Percentiles rank a stretch among this genome's conserved stretches.
Evolutionary conservation across 2,329 filamentous ascomycete genomes (phyloP).

Genomic region (Calonectria crousiana): DNA sequence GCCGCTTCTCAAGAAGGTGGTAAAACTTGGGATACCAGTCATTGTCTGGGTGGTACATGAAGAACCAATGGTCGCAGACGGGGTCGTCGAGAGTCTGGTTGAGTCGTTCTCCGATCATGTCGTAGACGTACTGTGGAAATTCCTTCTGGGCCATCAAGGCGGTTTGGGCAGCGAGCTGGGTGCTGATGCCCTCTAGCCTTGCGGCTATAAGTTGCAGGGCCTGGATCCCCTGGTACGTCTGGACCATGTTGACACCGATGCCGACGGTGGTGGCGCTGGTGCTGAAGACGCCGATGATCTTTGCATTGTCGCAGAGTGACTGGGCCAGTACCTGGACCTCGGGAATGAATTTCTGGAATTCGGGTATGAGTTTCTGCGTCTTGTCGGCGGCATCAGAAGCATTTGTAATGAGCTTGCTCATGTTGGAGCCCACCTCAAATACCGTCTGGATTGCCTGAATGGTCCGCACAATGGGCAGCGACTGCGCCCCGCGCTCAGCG

Average conservation of each 20-base stretch:
- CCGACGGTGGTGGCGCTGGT: constrained; percentile 46
- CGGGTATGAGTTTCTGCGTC: constrained; percentile 25
- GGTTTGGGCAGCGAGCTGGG: constrained; percentile 50
- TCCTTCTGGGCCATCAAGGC: constrained; percentile 52
- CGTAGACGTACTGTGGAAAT: constrained; percentile 52
- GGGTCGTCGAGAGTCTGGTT: constrained; percentile 47
- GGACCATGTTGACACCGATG: constrained; percentile 50
- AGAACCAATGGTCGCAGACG: constrained; percentile 52
- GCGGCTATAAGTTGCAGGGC: constrained; percentile 51
- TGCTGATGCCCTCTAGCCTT: constrained; percentile 49
- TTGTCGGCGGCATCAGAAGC: constrained; percentile 39
- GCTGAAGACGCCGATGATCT: constrained; percentile 48
- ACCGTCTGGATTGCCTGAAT: constrained; percentile 16
- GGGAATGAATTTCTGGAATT: constrained; percentile 40
- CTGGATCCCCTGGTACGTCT: constrained; percentile 52
- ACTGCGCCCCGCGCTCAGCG: constrained; percentile 8
- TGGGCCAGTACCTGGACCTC: constrained; percentile 51
- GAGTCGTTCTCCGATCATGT: constrained; percentile 52
- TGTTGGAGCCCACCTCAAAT: constrained; percentile 16
- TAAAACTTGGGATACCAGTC: constrained; percentile 57
- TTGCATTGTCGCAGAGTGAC: constrained; percentile 49
- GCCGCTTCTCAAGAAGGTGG: constrained; percentile 50
- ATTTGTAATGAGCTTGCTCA: constrained; percentile 31
- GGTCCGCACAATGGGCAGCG: constrained; percentile 13
- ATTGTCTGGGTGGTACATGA: constrained; percentile 56